Conservation (phyloP, 192 early-diverging fungal genomes). For the Lobosporangium transversale region DNA sequence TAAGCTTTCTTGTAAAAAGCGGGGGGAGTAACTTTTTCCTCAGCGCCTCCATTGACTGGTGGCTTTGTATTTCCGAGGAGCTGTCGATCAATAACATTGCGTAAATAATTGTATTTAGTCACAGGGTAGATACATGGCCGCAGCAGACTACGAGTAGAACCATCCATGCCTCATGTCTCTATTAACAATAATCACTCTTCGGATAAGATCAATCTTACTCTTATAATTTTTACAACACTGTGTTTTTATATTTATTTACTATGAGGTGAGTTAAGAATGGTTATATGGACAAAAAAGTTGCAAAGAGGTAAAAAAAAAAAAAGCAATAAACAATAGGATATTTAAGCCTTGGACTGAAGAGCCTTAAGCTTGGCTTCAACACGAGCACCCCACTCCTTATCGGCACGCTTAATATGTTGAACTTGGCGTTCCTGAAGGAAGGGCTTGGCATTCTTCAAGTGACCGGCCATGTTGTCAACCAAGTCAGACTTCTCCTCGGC, state of each 20-base stretch:
- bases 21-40: too few species aligned
- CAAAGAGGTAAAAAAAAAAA: not conserved
- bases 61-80: too few species aligned
- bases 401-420: constrained; percentile 65
- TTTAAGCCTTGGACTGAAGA: constrained; percentile 50
- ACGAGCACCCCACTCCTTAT: constrained; percentile 65
- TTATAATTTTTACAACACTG: too few species aligned
- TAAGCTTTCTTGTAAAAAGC: constrained; percentile 4
- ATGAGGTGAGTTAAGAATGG: not conserved
- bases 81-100: too few species aligned
- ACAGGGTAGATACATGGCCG: too few species aligned
- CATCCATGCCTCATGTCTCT: too few species aligned
- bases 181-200: too few species aligned
- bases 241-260: constrained; percentile 25
- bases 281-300: constrained; percentile 35
- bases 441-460: constrained; percentile 60
- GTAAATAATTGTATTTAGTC: too few species aligned
- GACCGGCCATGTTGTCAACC: constrained; percentile 67
- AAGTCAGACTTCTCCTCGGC: constrained; percentile 67
- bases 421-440: constrained; percentile 66
- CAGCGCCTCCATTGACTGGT: too few species aligned
- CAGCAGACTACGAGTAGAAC: too few species aligned
- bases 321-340: not conserved
- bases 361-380: constrained; percentile 60
- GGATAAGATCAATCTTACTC: too few species aligned